Conservation (phyloP, 768 basidiomycete species). For the Tremella yokohamensis region DNA sequence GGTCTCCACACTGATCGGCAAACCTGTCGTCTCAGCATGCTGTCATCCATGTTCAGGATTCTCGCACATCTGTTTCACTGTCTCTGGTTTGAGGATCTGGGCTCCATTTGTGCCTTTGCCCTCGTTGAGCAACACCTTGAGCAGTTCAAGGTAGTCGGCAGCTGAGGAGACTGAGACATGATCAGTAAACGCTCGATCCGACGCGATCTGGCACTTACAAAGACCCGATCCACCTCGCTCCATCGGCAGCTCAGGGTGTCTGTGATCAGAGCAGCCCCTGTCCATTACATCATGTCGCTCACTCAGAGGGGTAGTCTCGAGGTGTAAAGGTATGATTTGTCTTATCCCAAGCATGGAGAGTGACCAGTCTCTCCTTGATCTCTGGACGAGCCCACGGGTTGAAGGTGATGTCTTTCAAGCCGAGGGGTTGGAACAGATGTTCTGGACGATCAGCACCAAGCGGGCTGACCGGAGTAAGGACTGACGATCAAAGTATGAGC, state of each 20-base stretch:
- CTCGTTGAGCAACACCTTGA: conserved; percentile 16
- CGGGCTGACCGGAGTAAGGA: not conserved
- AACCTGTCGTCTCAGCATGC: conserved; percentile 9
- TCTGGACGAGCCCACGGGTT: conserved; percentile 15
- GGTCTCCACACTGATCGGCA: conserved; percentile 13
- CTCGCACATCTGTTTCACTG: conserved; percentile 15
- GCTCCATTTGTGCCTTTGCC: conserved; percentile 12
- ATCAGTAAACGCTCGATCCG: too few relatives aligned
- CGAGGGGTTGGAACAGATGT: conserved; percentile 18
- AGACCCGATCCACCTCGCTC: conserved; percentile 20
- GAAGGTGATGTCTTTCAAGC: conserved; percentile 12
- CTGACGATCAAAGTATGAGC: conserved; percentile 16
- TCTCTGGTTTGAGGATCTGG: conserved; percentile 15
- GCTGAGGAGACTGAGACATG: conserved; percentile 8
- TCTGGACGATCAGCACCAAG: not conserved
- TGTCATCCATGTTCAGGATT: not conserved
- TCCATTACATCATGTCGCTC: not conserved
- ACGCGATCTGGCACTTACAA: not conserved
- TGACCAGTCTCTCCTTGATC: conserved; percentile 8
- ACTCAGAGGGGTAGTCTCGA: not conserved
- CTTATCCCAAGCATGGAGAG: conserved; percentile 17
- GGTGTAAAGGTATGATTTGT: not conserved
- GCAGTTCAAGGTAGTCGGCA: conserved; percentile 12
- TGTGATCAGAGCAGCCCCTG: not conserved
- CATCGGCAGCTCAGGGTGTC: conserved; percentile 3